These are phyloP conservation scores for Phylloporus sp. DNA, from an alignment of 768 basidiomycete species.

Conservation along the genomic window DNA sequence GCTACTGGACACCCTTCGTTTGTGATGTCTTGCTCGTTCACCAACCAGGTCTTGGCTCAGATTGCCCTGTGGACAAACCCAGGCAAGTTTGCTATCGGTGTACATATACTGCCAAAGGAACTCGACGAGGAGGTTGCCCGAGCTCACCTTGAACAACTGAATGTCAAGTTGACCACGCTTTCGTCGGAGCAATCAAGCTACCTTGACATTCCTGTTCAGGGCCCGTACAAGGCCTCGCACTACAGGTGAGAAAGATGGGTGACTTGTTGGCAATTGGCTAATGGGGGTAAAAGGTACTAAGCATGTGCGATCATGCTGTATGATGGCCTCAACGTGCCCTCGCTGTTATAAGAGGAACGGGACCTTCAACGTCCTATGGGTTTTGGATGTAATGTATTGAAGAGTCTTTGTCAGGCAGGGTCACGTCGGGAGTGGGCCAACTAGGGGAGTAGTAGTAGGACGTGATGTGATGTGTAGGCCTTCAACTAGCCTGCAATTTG, in stretches of 20 bases:
- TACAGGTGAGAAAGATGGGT: conserved; percentile 45
- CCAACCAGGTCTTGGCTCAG: conserved; percentile 97
- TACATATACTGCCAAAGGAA: conserved; percentile 97
- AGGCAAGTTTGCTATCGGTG: conserved; percentile 90
- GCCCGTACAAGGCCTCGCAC: conserved; percentile 72
- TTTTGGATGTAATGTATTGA: conserved; percentile 45
- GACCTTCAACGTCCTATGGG: conserved; percentile 63
- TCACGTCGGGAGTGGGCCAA: conserved; percentile 15
- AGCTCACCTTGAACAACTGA: conserved; percentile 86
- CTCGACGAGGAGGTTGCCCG: conserved; percentile 99
- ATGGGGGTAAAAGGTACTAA: conserved; percentile 27
- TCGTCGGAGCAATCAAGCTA: conserved; percentile 74
- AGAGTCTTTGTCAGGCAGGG: conserved; percentile 40
- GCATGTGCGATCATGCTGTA: conserved; percentile 12
- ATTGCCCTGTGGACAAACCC: conserved; percentile 96
- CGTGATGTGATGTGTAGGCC: conserved; percentile 22
- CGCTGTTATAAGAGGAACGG: conserved; percentile 50
- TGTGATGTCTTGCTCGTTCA: conserved; percentile 99
- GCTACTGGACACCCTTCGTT: conserved; percentile 99
- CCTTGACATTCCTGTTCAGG: conserved; percentile 82
- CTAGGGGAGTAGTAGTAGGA: conserved; percentile 7
- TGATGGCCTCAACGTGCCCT: conserved; percentile 80
- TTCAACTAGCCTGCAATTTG: conserved; percentile 34
- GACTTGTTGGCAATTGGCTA: neutral
- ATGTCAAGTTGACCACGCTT: conserved; percentile 87